Evolutionary conservation across 2,329 filamentous ascomycete genomes (phyloP).

Genomic region (Colletotrichum eremochloae): DNA sequence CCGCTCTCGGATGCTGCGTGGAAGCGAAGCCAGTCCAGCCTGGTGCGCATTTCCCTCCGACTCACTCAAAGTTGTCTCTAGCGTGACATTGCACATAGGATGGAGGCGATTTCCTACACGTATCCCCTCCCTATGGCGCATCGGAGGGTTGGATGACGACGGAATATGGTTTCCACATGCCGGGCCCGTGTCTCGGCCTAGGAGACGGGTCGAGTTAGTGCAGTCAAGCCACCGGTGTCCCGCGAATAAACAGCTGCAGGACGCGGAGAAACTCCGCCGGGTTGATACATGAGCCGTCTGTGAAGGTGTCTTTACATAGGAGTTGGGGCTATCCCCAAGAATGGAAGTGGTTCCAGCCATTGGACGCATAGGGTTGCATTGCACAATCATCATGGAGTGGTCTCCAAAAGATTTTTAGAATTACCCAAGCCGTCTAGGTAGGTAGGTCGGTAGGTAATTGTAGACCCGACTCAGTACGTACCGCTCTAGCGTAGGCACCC

Average conservation of each 20-base stretch:
- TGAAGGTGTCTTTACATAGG: not conserved
- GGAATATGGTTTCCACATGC: constrained; percentile 8
- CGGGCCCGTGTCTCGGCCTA: not conserved
- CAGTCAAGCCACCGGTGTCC: not conserved
- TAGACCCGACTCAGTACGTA: not conserved
- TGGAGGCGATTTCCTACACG: not conserved
- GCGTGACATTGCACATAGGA: not conserved
- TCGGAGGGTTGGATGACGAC: not conserved
- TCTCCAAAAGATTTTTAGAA: not conserved
- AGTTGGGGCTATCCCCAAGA: not conserved
- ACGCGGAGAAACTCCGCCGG: constrained; percentile 17
- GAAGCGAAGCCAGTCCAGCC: not conserved
- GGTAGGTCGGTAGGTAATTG: not conserved
- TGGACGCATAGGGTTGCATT: not conserved
- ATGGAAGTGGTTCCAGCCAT: not conserved
- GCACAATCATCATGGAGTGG: not conserved
- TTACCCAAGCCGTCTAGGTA: not conserved
- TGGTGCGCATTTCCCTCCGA: not conserved
- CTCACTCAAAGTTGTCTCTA: not conserved
- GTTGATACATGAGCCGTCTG: not conserved
- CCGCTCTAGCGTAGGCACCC: not conserved
- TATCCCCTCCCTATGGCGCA: not conserved
- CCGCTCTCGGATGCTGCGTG: not conserved
- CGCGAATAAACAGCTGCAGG: not conserved
- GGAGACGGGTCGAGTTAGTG: not conserved